Evolutionary conservation across 1,139 yeast species (phyloP).

Genomic region (Protomyces arabidopsidicola): DNA sequence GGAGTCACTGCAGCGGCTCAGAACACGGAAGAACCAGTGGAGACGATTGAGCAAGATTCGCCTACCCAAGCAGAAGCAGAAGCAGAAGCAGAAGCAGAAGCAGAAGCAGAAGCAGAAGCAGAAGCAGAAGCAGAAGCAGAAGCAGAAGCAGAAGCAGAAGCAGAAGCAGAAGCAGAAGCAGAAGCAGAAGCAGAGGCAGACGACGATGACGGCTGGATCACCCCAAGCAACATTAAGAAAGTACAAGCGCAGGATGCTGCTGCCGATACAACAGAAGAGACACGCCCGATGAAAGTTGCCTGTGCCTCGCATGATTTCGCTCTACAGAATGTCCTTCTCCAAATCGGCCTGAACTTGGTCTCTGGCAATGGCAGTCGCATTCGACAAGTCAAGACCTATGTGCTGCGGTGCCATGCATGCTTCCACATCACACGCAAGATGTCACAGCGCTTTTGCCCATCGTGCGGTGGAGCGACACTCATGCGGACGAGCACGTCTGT

Average conservation of each 20-base stretch:
- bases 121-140: conserved; percentile 27
- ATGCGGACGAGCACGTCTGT: conserved; percentile 83
- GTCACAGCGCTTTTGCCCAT: conserved; percentile 87
- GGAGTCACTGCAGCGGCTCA: background rate
- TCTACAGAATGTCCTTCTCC: conserved; percentile 89
- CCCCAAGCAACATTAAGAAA: conserved; percentile 66
- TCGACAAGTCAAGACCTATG: conserved; percentile 78
- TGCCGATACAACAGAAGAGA: conserved; percentile 32
- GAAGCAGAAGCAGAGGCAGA: conserved; percentile 41
- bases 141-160: conserved; percentile 33
- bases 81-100: conserved; percentile 26
- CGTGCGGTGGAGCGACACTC: conserved; percentile 89
- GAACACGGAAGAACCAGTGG: background rate
- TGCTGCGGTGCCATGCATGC: conserved; percentile 97
- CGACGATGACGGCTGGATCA: conserved; percentile 87
- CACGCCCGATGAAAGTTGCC: conserved; percentile 55
- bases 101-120: background rate
- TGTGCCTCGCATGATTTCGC: conserved; percentile 96
- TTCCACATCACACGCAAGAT: conserved; percentile 48
- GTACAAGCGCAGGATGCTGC: conserved; percentile 46
- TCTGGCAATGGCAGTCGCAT: conserved; percentile 82
- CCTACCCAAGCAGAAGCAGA: background rate
- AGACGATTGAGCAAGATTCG: background rate
- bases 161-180: conserved; percentile 32
- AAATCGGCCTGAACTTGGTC: conserved; percentile 80